phyloP scores from a whole-genome alignment of 1,284 basidiomycete species.

The Apiotrichum veenhuisii region DNA sequence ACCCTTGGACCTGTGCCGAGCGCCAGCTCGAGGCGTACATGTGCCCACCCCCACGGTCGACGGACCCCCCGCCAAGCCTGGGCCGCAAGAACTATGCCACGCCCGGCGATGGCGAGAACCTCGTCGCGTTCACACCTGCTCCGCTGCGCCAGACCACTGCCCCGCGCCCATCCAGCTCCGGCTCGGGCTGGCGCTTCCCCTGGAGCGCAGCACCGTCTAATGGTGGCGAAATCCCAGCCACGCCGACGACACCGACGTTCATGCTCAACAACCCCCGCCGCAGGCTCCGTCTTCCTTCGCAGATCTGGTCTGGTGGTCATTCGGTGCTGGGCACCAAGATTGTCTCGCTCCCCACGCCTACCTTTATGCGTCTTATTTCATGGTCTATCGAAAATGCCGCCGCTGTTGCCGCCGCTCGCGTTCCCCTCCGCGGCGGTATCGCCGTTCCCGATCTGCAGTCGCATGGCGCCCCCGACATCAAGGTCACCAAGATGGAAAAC shows the following conservation, averaged over 20 bases:
- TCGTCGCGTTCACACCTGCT: constrained; percentile 44
- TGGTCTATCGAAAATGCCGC: constrained; percentile 33
- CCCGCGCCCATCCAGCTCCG: constrained; percentile 1
- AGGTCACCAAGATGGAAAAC: constrained; percentile 54
- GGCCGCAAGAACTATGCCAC: constrained; percentile 44
- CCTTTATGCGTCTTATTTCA: constrained; percentile 44
- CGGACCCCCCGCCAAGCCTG: constrained; percentile 35
- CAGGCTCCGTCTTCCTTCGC: constrained; percentile 37
- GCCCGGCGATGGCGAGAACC: constrained; percentile 42
- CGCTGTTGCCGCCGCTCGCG: constrained; percentile 26
- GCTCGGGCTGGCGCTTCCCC: constrained; percentile 40
- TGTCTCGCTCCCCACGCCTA: constrained; percentile 38
- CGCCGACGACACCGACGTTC: not conserved
- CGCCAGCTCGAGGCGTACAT: constrained; percentile 49
- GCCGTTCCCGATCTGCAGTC: constrained; percentile 47
- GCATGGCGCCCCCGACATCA: constrained; percentile 43
- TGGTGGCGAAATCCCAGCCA: not conserved
- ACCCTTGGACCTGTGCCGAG: constrained; percentile 30
- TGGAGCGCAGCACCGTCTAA: constrained; percentile 26
- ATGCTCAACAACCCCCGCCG: constrained; percentile 11
- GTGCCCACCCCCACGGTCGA: constrained; percentile 51
- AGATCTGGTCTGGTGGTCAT: constrained; percentile 42
- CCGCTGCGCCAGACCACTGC: constrained; percentile 14
- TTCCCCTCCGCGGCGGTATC: constrained; percentile 44
- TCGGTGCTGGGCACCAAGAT: constrained; percentile 42